A percentile compares a stretch with the other conserved stretches of the same genome.
These are phyloP conservation scores for Huntiella abstrusa DNA, from an alignment of 2,329 filamentous ascomycete species.

Conservation along the genomic window DNA sequence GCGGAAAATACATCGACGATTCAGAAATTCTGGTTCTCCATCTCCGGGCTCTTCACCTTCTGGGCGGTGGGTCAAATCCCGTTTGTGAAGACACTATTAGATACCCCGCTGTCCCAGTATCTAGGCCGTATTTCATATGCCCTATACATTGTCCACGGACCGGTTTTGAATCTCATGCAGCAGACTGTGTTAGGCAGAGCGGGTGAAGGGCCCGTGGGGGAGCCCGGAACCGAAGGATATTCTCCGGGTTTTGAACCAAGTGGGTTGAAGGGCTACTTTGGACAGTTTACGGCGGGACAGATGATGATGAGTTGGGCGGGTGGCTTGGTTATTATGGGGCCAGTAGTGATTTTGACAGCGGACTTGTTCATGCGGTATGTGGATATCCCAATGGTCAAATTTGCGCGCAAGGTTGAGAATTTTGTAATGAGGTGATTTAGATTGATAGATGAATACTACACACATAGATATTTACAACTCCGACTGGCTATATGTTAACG, in stretches of 20 bases:
- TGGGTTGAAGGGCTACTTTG: slow-evolving; percentile 10
- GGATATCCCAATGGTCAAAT: slow-evolving; percentile 11
- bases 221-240: slow-evolving; percentile 4
- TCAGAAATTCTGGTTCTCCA: slow-evolving; percentile 34
- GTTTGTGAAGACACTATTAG: slow-evolving; percentile 32
- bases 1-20: slow-evolving; percentile 28
- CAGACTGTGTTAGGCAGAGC: slow-evolving; percentile 4
- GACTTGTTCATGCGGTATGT: slow-evolving; percentile 11
- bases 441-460: neutral
- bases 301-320: slow-evolving; percentile 10
- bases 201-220: slow-evolving; percentile 6
- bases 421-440: slow-evolving; percentile 1
- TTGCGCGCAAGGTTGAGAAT: slow-evolving; percentile 9
- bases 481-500: slow-evolving; percentile 2
- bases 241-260: slow-evolving; percentile 6
- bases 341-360: slow-evolving; percentile 10
- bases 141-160: slow-evolving; percentile 37
- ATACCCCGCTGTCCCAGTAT: slow-evolving; percentile 31
- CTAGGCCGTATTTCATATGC: slow-evolving; percentile 41
- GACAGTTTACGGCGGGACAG: slow-evolving; percentile 6
- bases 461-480: slow-evolving; percentile 1
- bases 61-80: slow-evolving; percentile 28
- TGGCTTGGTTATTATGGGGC: slow-evolving; percentile 10
- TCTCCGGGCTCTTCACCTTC: slow-evolving; percentile 34
- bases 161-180: slow-evolving; percentile 11